Conservation (phyloP, 73 alveolate genomes). For the Uronychia setigera region DNA sequence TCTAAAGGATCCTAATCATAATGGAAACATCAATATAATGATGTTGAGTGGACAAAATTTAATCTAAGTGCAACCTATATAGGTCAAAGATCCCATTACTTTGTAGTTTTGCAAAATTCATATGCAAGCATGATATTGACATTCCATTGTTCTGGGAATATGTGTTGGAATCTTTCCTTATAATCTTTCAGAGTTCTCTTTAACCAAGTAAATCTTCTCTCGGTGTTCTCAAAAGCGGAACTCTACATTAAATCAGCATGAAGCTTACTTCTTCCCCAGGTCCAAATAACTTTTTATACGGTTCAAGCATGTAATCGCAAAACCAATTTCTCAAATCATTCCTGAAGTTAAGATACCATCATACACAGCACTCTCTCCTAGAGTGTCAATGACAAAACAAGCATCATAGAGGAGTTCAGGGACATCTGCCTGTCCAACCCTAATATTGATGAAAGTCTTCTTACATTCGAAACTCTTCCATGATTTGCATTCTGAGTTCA, state of each 20-base stretch:
- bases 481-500: slow-evolving; percentile 65
- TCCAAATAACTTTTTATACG: slow-evolving; percentile 82
- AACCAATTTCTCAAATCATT: slow-evolving; percentile 79
- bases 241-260: slow-evolving; percentile 42
- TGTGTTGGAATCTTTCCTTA: slow-evolving; percentile 80
- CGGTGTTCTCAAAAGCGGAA: slow-evolving; percentile 88
- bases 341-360: slow-evolving; percentile 12
- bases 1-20: slow-evolving; percentile 83
- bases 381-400: slow-evolving; percentile 86
- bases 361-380: slow-evolving; percentile 83
- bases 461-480: slow-evolving; percentile 77
- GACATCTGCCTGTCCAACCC: slow-evolving; percentile 63
- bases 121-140: slow-evolving; percentile 88
- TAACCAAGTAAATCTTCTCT: slow-evolving; percentile 96
- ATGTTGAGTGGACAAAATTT: slow-evolving; percentile 77
- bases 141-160: slow-evolving; percentile 96
- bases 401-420: slow-evolving; percentile 82
- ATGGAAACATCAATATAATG: slow-evolving; percentile 83
- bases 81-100: slow-evolving; percentile 20
- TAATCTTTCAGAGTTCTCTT: slow-evolving; percentile 92
- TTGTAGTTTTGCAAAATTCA: slow-evolving; percentile 94
- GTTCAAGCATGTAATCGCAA: slow-evolving; percentile 83
- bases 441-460: slow-evolving; percentile 36
- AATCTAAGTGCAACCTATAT: slow-evolving; percentile 84
- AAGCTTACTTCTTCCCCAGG: slow-evolving; percentile 67